A percentile compares a stretch with the other conserved stretches of the same genome.
These are phyloP conservation scores for Calonectria multiphialidica DNA, from an alignment of 2,329 filamentous ascomycete genomes.

Conservation along the genomic window DNA sequence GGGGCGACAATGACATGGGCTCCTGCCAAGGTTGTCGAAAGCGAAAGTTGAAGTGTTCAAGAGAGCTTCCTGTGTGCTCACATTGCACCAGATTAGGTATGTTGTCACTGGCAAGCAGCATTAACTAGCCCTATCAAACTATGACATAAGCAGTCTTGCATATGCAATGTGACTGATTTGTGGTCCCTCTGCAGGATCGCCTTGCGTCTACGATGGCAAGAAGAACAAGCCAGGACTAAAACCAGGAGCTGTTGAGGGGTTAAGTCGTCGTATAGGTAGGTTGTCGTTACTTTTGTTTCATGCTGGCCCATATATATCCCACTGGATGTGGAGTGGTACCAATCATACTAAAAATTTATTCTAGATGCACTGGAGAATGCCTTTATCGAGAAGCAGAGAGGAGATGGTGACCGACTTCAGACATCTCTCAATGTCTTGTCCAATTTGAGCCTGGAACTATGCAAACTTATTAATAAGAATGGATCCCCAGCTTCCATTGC, in stretches of 20 bases:
- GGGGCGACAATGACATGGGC: not conserved
- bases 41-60: constrained; percentile 36
- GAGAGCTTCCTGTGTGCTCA: constrained; percentile 35
- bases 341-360: not conserved
- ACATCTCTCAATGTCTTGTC: constrained; percentile 15
- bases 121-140: not conserved
- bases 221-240: constrained; percentile 29
- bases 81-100: constrained; percentile 35
- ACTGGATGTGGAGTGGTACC: fast-evolving
- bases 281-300: not conserved
- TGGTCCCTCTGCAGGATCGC: not conserved
- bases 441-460: constrained; percentile 13
- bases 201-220: constrained; percentile 26
- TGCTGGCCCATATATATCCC: too few species aligned
- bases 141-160: not conserved
- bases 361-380: constrained; percentile 13
- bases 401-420: not conserved
- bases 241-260: constrained; percentile 18
- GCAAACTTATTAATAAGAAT: constrained; percentile 9
- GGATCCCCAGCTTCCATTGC: not conserved
- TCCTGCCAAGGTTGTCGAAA: constrained; percentile 38
- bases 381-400: constrained; percentile 11
- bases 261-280: constrained; percentile 25
- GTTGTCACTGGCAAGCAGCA: not conserved
- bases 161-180: not conserved